phyloP scores from a whole-genome alignment of 108 stramenopile species.

The Ochromonas danica region DNA sequence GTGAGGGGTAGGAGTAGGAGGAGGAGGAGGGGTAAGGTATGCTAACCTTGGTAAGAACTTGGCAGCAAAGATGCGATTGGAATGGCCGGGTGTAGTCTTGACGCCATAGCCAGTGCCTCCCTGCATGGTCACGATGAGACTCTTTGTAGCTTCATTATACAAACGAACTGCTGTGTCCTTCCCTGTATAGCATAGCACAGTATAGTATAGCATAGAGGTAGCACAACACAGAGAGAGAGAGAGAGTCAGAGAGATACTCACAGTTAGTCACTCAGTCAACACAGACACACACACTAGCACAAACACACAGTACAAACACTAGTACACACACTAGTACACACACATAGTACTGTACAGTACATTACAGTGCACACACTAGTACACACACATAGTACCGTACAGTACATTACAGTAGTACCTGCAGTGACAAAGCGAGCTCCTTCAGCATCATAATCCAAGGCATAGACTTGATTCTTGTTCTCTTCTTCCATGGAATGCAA shows the following conservation, averaged over 20 bases:
- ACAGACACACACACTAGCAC: too few relatives aligned
- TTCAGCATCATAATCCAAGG: slow-evolving; percentile 56
- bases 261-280: too few relatives aligned
- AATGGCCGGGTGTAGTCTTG: slow-evolving; percentile 52
- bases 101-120: slow-evolving; percentile 51
- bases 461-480: slow-evolving; percentile 58
- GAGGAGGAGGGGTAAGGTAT: too few relatives aligned
- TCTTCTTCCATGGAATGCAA: slow-evolving; percentile 53
- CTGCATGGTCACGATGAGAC: slow-evolving; percentile 25
- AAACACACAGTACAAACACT: too few relatives aligned
- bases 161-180: slow-evolving; percentile 59
- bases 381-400: too few relatives aligned
- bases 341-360: too few relatives aligned
- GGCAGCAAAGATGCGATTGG: slow-evolving; percentile 57
- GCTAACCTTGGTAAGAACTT: slow-evolving; percentile 57
- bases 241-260: too few relatives aligned
- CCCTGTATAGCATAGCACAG: slow-evolving; percentile 53
- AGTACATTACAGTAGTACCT: too few relatives aligned
- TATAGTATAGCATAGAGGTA: slow-evolving; percentile 34
- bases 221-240: too few relatives aligned
- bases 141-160: slow-evolving; percentile 62
- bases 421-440: slow-evolving; percentile 10
- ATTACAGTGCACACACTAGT: too few relatives aligned
- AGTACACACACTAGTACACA: too few relatives aligned
- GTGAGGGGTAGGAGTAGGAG: too few relatives aligned